phyloP scores from a whole-genome alignment of 2,329 filamentous ascomycete species.

The Penicillium sp. region DNA sequence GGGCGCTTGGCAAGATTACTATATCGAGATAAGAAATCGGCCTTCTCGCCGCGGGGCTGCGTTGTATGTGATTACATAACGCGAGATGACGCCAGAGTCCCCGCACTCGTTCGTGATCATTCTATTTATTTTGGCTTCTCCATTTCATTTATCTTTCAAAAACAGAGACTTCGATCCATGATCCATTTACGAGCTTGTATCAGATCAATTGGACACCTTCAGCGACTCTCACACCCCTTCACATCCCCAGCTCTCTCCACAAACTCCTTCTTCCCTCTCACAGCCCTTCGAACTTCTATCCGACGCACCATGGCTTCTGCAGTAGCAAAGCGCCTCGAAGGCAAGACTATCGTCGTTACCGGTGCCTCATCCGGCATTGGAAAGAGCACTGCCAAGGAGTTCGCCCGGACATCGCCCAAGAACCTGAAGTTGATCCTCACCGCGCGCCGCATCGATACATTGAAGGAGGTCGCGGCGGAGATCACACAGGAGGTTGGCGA shows the following conservation, averaged over 20 bases:
- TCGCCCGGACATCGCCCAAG: slow-evolving; percentile 78
- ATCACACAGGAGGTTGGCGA: slow-evolving; percentile 74
- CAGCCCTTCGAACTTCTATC: slow-evolving; percentile 23
- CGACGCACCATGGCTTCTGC: slow-evolving; percentile 63
- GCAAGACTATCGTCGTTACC: slow-evolving; percentile 90
- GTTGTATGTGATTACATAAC: slow-evolving; percentile 18
- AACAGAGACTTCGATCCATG: slow-evolving; percentile 26
- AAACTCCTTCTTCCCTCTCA: slow-evolving; percentile 19
- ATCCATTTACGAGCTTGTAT: slow-evolving; percentile 23
- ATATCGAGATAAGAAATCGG: not conserved
- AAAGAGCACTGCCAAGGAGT: slow-evolving; percentile 72
- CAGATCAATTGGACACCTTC: slow-evolving; percentile 29
- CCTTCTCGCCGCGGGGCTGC: slow-evolving; percentile 3
- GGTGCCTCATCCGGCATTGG: slow-evolving; percentile 94
- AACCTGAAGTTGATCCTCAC: slow-evolving; percentile 83
- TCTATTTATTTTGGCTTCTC: slow-evolving; percentile 15
- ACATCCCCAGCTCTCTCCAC: slow-evolving; percentile 21
- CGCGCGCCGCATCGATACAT: slow-evolving; percentile 76
- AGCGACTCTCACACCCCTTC: slow-evolving; percentile 16
- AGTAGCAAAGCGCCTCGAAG: slow-evolving; percentile 77
- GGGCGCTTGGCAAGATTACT: not conserved
- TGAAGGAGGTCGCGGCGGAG: slow-evolving; percentile 73
- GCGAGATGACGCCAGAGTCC: slow-evolving; percentile 22
- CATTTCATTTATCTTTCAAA: slow-evolving; percentile 4
- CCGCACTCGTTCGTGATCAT: slow-evolving; percentile 20